Evolutionary conservation across 306 rosid genomes (phyloP).

Genomic region (Dryas drummondii): DNA sequence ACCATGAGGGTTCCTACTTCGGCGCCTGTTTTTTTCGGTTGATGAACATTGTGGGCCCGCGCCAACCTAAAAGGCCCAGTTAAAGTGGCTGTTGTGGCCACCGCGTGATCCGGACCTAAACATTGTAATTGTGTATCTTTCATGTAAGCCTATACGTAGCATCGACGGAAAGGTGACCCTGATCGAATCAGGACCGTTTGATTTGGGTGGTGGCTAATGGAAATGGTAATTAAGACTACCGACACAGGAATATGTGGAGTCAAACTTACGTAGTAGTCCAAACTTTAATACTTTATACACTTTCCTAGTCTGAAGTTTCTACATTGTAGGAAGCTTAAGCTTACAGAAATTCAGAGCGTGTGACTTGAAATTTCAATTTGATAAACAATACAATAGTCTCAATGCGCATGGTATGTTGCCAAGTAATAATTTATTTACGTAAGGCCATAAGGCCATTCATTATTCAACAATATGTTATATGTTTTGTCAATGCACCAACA

Average conservation of each 20-base stretch:
- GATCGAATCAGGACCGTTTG: constrained; percentile 11
- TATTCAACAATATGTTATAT: neutral
- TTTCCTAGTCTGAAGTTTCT: neutral
- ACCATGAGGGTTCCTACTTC: constrained; percentile 32
- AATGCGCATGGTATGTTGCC: neutral
- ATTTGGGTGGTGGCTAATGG: neutral
- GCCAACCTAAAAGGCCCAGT: neutral
- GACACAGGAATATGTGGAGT: constrained; percentile 12
- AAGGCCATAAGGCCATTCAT: neutral
- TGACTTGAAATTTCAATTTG: neutral
- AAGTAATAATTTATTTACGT: neutral
- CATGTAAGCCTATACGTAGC: neutral
- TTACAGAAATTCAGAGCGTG: neutral
- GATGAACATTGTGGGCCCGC: constrained; percentile 1
- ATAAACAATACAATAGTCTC: neutral
- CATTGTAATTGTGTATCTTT: neutral
- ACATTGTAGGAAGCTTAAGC: neutral
- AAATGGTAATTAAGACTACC: neutral
- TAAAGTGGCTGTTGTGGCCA: neutral
- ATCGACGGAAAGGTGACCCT: neutral
- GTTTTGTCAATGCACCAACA: neutral
- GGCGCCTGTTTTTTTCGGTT: constrained; percentile 6
- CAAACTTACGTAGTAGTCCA: neutral
- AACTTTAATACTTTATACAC: neutral
- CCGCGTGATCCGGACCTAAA: neutral